phyloP scores from a whole-genome alignment of 169 alveolate species.

The Cryptosporidium sp. region DNA sequence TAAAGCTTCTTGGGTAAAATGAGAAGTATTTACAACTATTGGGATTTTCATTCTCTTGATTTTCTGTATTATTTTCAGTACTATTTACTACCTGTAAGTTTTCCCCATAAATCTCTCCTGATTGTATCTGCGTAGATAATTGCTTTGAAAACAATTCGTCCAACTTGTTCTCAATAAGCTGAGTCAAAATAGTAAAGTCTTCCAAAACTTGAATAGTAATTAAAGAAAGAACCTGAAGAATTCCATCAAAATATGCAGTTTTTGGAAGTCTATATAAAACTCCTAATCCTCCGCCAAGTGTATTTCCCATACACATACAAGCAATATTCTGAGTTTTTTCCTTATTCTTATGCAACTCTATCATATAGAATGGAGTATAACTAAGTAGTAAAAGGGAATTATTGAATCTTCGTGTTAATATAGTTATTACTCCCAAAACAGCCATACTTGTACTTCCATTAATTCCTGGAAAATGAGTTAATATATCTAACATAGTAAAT shows the following conservation, averaged over 20 bases:
- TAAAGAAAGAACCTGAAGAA: conserved; percentile 59
- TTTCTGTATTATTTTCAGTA: background rate
- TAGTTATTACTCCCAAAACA: conserved; percentile 46
- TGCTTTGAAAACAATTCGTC: conserved; percentile 58
- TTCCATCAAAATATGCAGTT: conserved; percentile 65
- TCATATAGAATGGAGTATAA: conserved; percentile 67
- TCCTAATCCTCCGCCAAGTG: conserved; percentile 71
- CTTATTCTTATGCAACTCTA: conserved; percentile 14
- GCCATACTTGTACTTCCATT: conserved; percentile 74
- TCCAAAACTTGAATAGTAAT: conserved; percentile 64
- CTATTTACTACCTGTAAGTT: background rate
- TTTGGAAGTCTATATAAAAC: conserved; percentile 55
- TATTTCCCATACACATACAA: conserved; percentile 51
- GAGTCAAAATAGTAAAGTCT: conserved; percentile 40
- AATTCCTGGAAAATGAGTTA: conserved; percentile 63
- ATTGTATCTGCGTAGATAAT: conserved; percentile 20
- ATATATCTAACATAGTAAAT: conserved; percentile 60
- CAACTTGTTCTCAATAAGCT: conserved; percentile 50
- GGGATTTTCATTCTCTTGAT: background rate
- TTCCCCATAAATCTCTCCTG: conserved; percentile 50
- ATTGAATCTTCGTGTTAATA: conserved; percentile 36
- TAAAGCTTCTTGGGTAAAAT: conserved; percentile 45
- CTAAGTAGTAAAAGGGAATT: conserved; percentile 51
- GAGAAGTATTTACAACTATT: background rate
- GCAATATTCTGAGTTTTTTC: conserved; percentile 20